These are phyloP conservation scores for Coriolopsis trogii DNA, from an alignment of 1,284 basidiomycete genomes.

Conservation along the genomic window DNA sequence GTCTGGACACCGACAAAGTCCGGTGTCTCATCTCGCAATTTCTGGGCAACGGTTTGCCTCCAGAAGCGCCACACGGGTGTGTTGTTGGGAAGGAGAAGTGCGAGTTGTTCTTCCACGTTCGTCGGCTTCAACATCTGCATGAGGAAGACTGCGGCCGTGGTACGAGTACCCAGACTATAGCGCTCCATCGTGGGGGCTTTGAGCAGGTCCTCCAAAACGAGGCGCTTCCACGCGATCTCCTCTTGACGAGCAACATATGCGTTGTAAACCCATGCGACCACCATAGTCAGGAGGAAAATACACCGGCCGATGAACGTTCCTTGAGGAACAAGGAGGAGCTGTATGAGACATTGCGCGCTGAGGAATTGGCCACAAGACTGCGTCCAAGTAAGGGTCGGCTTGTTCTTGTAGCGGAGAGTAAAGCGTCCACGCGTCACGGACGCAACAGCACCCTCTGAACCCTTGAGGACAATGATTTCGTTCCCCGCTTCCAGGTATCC, in stretches of 20 bases:
- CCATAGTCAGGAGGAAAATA: conserved; percentile 15
- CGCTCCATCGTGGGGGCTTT: conserved; percentile 10
- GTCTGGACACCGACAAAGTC: neutral
- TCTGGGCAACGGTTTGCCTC: conserved; percentile 19
- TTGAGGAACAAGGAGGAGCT: conserved; percentile 17
- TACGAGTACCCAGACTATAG: conserved; percentile 21
- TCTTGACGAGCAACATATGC: conserved; percentile 9
- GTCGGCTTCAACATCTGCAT: conserved; percentile 18
- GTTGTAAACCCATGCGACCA: conserved; percentile 17
- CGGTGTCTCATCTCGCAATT: conserved; percentile 12
- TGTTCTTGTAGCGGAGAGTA: conserved; percentile 16
- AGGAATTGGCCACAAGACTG: conserved; percentile 2
- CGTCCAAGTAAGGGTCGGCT: neutral
- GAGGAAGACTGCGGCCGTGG: conserved; percentile 18
- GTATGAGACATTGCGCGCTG: conserved; percentile 14
- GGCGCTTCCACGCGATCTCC: conserved; percentile 9
- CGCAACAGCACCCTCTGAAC: conserved; percentile 13
- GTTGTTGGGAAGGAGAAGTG: conserved; percentile 21
- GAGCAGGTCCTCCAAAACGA: conserved; percentile 16
- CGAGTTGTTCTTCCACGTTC: conserved; percentile 23
- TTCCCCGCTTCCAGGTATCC: conserved; percentile 19
- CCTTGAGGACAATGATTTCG: conserved; percentile 19
- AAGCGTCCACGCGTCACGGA: conserved; percentile 22
- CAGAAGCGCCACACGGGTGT: conserved; percentile 20
- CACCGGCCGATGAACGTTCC: conserved; percentile 17